phyloP scores from a whole-genome alignment of 2,329 filamentous ascomycete genomes.

The Chaetoscypha palmicola region DNA sequence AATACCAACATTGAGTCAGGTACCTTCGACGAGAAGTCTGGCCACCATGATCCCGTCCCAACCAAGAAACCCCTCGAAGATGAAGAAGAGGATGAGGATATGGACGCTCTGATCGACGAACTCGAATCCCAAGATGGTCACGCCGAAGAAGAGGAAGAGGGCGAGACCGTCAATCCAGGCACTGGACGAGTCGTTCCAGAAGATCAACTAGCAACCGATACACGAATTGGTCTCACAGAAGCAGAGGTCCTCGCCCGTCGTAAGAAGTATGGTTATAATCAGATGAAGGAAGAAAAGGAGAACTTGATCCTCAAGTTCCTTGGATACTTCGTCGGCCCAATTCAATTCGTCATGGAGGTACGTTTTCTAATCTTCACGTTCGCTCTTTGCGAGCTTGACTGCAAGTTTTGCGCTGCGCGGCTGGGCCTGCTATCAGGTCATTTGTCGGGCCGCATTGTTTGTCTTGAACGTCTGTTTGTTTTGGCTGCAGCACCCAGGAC shows the following conservation, averaged over 20 bases:
- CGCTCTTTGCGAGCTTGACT: no score
- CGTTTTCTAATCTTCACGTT: slow-evolving; percentile 31
- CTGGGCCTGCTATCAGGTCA: no score
- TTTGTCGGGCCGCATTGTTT: slow-evolving; percentile 14
- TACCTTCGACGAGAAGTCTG: slow-evolving; percentile 56
- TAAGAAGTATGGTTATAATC: slow-evolving; percentile 75
- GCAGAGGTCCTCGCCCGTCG: slow-evolving; percentile 56
- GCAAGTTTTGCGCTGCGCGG: no score
- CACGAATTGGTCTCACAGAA: slow-evolving; percentile 63
- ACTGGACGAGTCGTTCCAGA: slow-evolving; percentile 59
- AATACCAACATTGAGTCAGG: slow-evolving; percentile 59
- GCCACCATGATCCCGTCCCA: slow-evolving; percentile 31
- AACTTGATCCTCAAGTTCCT: slow-evolving; percentile 77
- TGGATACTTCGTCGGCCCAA: slow-evolving; percentile 78
- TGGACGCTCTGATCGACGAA: slow-evolving; percentile 42
- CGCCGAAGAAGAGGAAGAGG: slow-evolving; percentile 55
- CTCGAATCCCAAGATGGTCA: slow-evolving; percentile 75
- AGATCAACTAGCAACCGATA: slow-evolving; percentile 71
- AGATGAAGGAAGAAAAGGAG: slow-evolving; percentile 88
- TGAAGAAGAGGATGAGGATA: slow-evolving; percentile 51
- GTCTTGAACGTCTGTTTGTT: not conserved
- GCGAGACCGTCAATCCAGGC: slow-evolving; percentile 45
- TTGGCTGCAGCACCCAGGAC: slow-evolving; percentile 1
- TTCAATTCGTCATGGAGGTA: slow-evolving; percentile 92
- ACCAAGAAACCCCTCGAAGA: slow-evolving; percentile 33